A percentile compares a stretch with the other conserved stretches of the same genome.
Evolutionary conservation across 2,329 filamentous ascomycete species (phyloP).

Genomic region (Penicillium sp.): DNA sequence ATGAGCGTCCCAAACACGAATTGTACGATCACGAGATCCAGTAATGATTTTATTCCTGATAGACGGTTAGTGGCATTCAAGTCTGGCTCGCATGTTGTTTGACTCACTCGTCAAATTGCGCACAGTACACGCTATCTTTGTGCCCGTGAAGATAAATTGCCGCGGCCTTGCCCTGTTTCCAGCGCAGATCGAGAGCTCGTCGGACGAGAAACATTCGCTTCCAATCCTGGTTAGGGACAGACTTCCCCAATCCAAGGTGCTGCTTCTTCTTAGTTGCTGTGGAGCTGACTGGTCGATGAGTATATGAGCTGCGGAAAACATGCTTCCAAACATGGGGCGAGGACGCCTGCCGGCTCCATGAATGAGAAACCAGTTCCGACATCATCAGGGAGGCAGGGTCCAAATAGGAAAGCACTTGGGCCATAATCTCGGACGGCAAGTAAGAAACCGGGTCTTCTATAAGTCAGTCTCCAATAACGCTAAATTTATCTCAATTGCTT

Average conservation of each 20-base stretch:
- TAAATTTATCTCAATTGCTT: neutral
- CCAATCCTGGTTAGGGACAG: constrained; percentile 73
- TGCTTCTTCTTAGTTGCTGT: constrained; percentile 52
- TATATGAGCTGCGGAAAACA: constrained; percentile 63
- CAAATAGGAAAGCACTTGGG: constrained; percentile 63
- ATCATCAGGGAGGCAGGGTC: constrained; percentile 61
- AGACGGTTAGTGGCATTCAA: constrained; percentile 44
- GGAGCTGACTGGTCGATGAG: constrained; percentile 42
- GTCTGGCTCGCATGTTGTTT: neutral
- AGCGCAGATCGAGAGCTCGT: constrained; percentile 74
- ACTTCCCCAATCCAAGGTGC: constrained; percentile 58
- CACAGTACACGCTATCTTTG: constrained; percentile 93
- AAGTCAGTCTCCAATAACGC: constrained; percentile 4
- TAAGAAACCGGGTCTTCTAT: constrained; percentile 56
- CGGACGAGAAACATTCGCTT: constrained; percentile 81
- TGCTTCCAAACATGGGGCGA: constrained; percentile 65
- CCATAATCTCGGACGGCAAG: constrained; percentile 63
- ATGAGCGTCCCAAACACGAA: constrained; percentile 93
- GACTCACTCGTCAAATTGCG: constrained; percentile 92
- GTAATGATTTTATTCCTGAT: constrained; percentile 89
- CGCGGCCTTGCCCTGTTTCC: constrained; percentile 77
- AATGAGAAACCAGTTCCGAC: constrained; percentile 60
- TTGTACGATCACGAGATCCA: constrained; percentile 91
- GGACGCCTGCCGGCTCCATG: constrained; percentile 60
- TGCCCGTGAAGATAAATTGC: constrained; percentile 92